Evolutionary conservation across 306 rosid genomes (phyloP).

Genomic region (Rosa rugosa): DNA sequence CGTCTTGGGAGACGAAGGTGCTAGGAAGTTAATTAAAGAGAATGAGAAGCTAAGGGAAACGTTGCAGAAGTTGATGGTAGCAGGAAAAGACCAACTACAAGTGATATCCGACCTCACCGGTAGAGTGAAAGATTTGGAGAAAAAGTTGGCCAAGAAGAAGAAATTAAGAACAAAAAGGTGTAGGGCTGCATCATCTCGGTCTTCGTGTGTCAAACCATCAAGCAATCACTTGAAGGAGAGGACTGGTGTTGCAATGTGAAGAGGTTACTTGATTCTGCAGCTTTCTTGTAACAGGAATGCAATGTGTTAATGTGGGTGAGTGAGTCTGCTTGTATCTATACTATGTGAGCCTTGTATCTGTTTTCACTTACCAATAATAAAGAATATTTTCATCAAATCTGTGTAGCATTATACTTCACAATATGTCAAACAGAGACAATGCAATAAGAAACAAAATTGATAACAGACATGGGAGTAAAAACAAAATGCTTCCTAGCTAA

Average conservation of each 20-base stretch:
- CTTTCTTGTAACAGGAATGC: not conserved
- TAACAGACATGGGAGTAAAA: not conserved
- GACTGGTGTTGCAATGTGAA: constrained; percentile 16
- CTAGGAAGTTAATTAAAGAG: constrained; percentile 41
- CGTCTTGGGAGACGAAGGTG: constrained; percentile 10
- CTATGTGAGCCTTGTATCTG: not conserved
- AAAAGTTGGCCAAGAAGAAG: constrained; percentile 51
- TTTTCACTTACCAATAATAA: not conserved
- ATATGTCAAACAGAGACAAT: not conserved
- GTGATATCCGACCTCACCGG: constrained; percentile 54
- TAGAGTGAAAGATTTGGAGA: constrained; percentile 71
- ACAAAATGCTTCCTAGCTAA: not conserved
- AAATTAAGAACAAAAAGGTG: constrained; percentile 28
- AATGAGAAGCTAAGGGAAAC: constrained; percentile 52
- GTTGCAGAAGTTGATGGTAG: constrained; percentile 59
- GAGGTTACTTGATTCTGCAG: not conserved
- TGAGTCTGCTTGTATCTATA: not conserved
- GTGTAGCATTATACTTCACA: not conserved
- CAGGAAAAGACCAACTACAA: constrained; percentile 59
- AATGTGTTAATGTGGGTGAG: not conserved
- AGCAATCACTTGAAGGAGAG: not conserved
- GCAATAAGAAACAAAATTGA: not conserved
- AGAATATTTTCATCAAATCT: not conserved
- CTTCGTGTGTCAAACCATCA: constrained; percentile 14
- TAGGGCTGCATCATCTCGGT: constrained; percentile 22